Base-by-base conservation (phyloP, 305 asterid species). In the Nicotiana rustica region DNA sequence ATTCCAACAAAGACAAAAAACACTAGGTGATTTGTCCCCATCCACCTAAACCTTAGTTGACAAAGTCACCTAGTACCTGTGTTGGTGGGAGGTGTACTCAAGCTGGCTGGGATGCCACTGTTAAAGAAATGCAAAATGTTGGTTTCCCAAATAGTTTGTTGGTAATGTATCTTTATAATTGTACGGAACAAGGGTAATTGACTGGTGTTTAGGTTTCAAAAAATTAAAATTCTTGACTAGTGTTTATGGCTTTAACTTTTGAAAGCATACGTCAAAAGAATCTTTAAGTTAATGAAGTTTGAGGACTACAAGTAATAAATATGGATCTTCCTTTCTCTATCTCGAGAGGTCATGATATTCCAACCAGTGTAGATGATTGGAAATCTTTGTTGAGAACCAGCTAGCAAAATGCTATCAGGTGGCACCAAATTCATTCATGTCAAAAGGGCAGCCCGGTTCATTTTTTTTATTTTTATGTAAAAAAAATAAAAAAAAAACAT, bases 311-410 rank as follows among this genome's bases (percentile, higher is more conserved):
- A 41, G 17, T 44, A 44, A 33, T 19, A 70, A 18, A 70, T 70
- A 19, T 69, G 59, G 21, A 41, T 18, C 78, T 41, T 70, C 36
- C 21, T 18, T 70, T 70, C 78, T 70, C 12, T 70, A 44, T 70
- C 21, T 70, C 18, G 21, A 19, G 31, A 18, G 21, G 55, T 38
- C 36, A 70, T 68, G 77, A n/a, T 70, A 70, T 6, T 70, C 13
- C 60, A 44, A 70, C 36, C 6, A 41, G 36, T 41, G 10, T 70
- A 38, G 56, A 25, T 12, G 69, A 70, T 70, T 44, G 78, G 60
- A 41, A 57, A 70, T 38, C 35, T 70, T 41, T 70, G 21, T 41
- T 31, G 77, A 38, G n/a, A 70, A 41, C 36, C 21, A 41, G 47
- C 18, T 44, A 70, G 36, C 19, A 70, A 70, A 70, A 70, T 19